These are phyloP conservation scores for Epipyxis sp. DNA, from an alignment of 108 stramenopile species.

Conservation along the genomic window DNA sequence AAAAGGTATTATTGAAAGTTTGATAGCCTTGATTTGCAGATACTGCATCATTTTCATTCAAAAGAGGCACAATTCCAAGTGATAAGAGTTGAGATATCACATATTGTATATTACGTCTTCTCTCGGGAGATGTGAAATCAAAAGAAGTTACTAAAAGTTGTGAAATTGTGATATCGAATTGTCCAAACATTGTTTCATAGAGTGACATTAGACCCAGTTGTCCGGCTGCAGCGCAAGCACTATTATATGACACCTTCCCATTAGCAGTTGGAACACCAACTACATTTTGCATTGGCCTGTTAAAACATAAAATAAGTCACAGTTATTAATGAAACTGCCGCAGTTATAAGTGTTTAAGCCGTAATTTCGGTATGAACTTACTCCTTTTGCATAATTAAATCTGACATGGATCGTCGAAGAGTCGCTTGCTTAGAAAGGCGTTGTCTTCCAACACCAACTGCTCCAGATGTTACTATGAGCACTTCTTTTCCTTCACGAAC, in stretches of 20 bases:
- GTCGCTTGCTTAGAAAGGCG: conserved; percentile 8
- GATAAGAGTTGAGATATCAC: conserved; percentile 73
- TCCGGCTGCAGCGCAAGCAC: conserved; percentile 92
- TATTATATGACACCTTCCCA: conserved; percentile 76
- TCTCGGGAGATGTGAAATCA: conserved; percentile 68
- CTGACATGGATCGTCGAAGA: neutral
- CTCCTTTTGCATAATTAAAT: conserved; percentile 4
- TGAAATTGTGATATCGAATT: conserved; percentile 73
- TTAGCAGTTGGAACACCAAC: neutral
- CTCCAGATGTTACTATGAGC: neutral
- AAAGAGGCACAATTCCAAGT: conserved; percentile 86
- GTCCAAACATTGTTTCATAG: conserved; percentile 77
- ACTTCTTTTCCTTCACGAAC: conserved; percentile 26
- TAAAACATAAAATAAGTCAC: neutral
- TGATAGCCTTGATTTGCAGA: conserved; percentile 76
- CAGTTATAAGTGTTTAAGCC: neutral
- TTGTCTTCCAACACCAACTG: conserved; percentile 24
- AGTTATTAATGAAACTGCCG: neutral
- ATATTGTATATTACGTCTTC: conserved; percentile 71
- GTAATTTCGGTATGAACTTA: neutral
- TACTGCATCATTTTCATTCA: conserved; percentile 97
- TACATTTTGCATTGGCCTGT: neutral
- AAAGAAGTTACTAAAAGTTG: conserved; percentile 83
- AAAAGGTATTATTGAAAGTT: conserved; percentile 71
- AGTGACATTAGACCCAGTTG: conserved; percentile 96